Conservation (phyloP, 495 filamentous ascomycete species). For the Neurospora sp. region DNA sequence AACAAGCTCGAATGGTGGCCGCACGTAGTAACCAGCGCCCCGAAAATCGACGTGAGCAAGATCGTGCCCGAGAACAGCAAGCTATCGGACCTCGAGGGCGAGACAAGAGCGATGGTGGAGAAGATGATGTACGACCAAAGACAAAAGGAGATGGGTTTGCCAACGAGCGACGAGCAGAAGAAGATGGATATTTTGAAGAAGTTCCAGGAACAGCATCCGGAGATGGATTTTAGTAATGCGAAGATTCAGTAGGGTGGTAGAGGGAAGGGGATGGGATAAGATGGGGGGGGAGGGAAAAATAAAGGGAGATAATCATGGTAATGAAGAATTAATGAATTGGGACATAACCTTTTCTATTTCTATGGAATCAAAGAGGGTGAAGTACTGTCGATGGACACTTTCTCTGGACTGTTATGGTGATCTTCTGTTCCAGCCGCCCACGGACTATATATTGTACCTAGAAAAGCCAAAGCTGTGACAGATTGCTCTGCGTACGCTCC, state of each 20-base stretch:
- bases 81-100: conserved; percentile 84
- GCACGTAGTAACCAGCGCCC: conserved; percentile 74
- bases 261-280: background rate
- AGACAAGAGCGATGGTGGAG: conserved; percentile 96
- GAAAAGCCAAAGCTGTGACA: background rate
- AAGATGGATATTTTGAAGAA: conserved; percentile 88
- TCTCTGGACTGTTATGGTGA: background rate
- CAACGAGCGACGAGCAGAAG: conserved; percentile 82
- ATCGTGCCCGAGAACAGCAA: conserved; percentile 89
- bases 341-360: background rate
- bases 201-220: conserved; percentile 64
- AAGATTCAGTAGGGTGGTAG: conserved; percentile 48
- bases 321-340: background rate
- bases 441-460: background rate
- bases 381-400: background rate
- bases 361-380: background rate
- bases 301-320: background rate
- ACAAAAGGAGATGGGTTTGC: conserved; percentile 84
- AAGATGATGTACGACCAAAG: conserved; percentile 99
- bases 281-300: background rate
- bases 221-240: conserved; percentile 77
- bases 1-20: conserved; percentile 99
- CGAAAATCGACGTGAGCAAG: conserved; percentile 87
- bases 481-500: background rate
- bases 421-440: background rate